Evolutionary conservation across 1,139 yeast genomes (phyloP), one percentile per base, ranked within the genome.

Genomic region (Hyphopichia khmerensis): DNA sequence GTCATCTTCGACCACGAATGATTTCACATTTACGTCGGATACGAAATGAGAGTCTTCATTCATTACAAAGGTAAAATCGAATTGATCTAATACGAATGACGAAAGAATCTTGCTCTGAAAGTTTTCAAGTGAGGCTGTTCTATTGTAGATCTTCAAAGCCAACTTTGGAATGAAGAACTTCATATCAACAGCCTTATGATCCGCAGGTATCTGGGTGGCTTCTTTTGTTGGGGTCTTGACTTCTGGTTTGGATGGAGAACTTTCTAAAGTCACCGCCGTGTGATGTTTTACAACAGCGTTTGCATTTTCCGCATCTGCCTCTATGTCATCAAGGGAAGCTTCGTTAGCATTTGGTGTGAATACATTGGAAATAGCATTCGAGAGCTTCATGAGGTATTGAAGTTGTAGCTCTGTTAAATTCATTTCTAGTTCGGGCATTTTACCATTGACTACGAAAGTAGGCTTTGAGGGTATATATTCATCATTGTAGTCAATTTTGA

Each of bases 381-480:
- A 67, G 39, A 91, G 66, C 16, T 74, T 68, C 53, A 80, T 59
- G 42, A 91, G 58, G 51, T 80, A 83, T 30, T 73, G 67, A 37
- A 87, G 69, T 62, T 95, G 99, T 33, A 81, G 62, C 51, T 93
- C 98, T 0, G 97, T 87, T 44, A 93, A 64, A 26, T 77, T 74
- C 49, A 89, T 68, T 39, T 80, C 78, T 17, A 87, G 72, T 18
- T 87, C 87, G 1, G 87, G 80, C 56, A 87, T 72, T 23, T 72
- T 65, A 15, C 96, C 95, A 4, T 59, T 53, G 1, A 87, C 69
- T 2, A 69, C 65, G 36, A 83, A 68, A 0, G 79, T 68, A 0
- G 96, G 87, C 1, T 73, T 55, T 1, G 62, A 65, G 8, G 62
- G 59, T 1, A 51, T 50, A 24, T 50, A 57, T 4, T 69, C 68